These are phyloP conservation scores for Phlyctochytrium bullatum DNA, from an alignment of 192 early-diverging fungal genomes.

Conservation along the genomic window DNA sequence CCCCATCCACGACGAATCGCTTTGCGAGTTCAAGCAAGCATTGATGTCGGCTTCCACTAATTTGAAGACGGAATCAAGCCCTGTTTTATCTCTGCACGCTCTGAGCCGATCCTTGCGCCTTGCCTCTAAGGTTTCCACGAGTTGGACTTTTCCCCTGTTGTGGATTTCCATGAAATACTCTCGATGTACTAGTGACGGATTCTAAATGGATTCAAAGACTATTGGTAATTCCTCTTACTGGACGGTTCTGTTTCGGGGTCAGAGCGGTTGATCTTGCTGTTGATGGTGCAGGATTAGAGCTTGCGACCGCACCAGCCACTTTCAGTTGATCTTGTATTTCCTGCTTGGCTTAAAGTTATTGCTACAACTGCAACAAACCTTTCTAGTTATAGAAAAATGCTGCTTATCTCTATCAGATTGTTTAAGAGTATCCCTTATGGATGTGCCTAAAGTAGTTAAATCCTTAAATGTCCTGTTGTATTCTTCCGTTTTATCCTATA, in stretches of 20 bases:
- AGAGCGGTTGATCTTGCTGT: not conserved
- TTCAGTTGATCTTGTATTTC: too few relatives aligned
- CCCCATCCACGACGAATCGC: constrained; percentile 23
- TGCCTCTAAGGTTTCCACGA: constrained; percentile 2
- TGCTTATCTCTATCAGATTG: constrained; percentile 11
- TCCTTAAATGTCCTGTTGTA: constrained; percentile 16
- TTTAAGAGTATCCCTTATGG: constrained; percentile 3
- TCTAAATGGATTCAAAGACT: not conserved
- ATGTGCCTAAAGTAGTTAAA: constrained; percentile 1
- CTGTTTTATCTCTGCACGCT: constrained; percentile 5
- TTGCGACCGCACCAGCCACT: not conserved
- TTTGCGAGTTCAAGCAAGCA: constrained; percentile 12
- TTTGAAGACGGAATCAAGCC: constrained; percentile 8
- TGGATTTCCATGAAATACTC: constrained; percentile 18
- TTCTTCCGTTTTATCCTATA: constrained; percentile 17
- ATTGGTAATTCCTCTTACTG: not conserved
- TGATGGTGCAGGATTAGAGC: not conserved
- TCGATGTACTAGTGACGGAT: constrained; percentile 12
- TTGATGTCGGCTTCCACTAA: constrained; percentile 19
- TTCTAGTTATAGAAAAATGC: constrained; percentile 4
- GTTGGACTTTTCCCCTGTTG: constrained; percentile 3
- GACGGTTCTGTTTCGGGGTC: not conserved
- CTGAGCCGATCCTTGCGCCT: constrained; percentile 6
- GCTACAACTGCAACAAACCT: not conserved
- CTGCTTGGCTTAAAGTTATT: not conserved